These are phyloP conservation scores for Penicillium desertorum DNA, from an alignment of 495 filamentous ascomycete genomes.

Conservation along the genomic window DNA sequence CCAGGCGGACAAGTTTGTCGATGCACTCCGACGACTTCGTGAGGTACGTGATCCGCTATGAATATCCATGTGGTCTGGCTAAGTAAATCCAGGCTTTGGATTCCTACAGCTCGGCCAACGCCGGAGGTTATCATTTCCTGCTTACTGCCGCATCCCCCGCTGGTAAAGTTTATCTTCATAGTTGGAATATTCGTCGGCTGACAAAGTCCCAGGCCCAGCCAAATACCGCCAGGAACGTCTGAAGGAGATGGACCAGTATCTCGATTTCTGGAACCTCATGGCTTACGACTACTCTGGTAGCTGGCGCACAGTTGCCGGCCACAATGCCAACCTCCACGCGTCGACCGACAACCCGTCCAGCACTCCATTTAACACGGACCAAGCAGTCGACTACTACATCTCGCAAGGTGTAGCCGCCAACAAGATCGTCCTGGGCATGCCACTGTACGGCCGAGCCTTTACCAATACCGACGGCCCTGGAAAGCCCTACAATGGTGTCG, in stretches of 20 bases:
- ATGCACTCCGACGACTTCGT: conserved; percentile 58
- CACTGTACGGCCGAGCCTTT: conserved; percentile 84
- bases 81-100: conserved; percentile 51
- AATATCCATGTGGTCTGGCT: neutral
- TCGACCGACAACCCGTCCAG: conserved; percentile 49
- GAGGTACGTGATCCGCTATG: conserved; percentile 18
- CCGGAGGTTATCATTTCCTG: conserved; percentile 55
- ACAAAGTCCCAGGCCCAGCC: conserved; percentile 45
- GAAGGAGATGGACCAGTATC: conserved; percentile 59
- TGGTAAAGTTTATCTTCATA: conserved; percentile 19
- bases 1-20: conserved; percentile 63
- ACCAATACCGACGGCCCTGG: conserved; percentile 69
- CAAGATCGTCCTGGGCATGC: conserved; percentile 83
- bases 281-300: conserved; percentile 71
- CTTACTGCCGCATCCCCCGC: conserved; percentile 67
- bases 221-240: conserved; percentile 65
- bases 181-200: neutral
- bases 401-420: conserved; percentile 55
- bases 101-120: conserved; percentile 52
- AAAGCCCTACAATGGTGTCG: conserved; percentile 62
- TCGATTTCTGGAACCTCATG: conserved; percentile 77
- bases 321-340: conserved; percentile 72
- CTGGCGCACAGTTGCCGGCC: conserved; percentile 67
- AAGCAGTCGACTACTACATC: conserved; percentile 63
- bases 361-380: conserved; percentile 70